Conservation (phyloP, 169 alveolate genomes). For the Perkinsus olseni region DNA sequence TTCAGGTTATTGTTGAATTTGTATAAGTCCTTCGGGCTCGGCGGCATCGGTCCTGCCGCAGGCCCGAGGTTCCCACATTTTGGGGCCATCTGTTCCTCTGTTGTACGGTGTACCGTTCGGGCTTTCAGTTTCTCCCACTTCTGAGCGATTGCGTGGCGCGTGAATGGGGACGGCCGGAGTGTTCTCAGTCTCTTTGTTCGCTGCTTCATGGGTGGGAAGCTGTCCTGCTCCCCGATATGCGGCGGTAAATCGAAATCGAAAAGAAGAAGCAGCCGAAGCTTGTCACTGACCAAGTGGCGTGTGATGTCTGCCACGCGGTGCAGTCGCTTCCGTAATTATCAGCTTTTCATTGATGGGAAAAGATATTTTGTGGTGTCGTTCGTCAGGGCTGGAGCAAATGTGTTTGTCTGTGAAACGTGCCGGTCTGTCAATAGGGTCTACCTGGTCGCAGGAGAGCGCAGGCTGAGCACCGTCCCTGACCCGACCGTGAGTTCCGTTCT, state of each 20-base stretch:
- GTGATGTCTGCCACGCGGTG: not conserved
- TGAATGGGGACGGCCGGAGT: too few relatives aligned
- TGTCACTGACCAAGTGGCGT: not conserved
- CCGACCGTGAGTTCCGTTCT: not conserved
- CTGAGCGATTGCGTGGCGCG: too few relatives aligned
- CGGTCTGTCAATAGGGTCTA: not conserved
- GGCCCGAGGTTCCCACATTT: too few relatives aligned
- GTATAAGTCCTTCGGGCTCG: not conserved
- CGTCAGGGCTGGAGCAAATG: not conserved
- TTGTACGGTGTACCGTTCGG: not conserved
- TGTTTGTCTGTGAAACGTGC: not conserved
- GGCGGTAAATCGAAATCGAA: not conserved
- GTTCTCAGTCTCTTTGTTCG: not conserved
- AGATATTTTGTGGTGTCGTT: not conserved
- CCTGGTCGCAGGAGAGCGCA: not conserved
- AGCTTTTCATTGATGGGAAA: too few relatives aligned
- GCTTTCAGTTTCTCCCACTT: too few relatives aligned
- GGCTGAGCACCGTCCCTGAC: not conserved
- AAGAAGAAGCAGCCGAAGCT: not conserved
- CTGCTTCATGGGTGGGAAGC: not conserved
- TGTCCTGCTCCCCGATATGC: not conserved
- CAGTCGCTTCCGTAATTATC: not conserved
- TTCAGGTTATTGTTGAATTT: not conserved
- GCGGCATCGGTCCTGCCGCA: too few relatives aligned
- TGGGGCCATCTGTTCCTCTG: not conserved